Evolutionary conservation across 1,284 basidiomycete genomes (phyloP), one percentile per base, ranked within the genome.

Genomic region (Neonothopanus nambi): DNA sequence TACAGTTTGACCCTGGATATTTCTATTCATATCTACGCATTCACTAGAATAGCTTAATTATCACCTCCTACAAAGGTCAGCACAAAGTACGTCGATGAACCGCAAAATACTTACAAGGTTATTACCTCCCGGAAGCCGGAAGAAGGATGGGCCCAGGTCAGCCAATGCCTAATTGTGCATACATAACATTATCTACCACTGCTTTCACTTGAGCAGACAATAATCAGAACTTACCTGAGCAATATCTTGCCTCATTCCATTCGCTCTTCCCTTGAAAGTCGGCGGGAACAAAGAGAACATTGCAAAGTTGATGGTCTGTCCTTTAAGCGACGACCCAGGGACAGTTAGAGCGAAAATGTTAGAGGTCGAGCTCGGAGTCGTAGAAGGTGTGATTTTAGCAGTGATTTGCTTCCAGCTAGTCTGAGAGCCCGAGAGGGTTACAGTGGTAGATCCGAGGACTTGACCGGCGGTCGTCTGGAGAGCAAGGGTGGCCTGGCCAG

Each of bases 221-320:
- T 20, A 28, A 36, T 24, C 9, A 38, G 35, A 15, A 44, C 67
- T 26, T 52, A 81, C 81, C 61, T 82, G 71, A 2, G 87, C 85
- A 43, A 90, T 70, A 63, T 90, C 87, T 5, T 77, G 65, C 33
- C 86, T 72, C 74, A 89, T 76, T 0, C 86, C 86, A 63, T 89
- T 89, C 35, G 71, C 57, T 54, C 83, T 73, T 52, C 73, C 69
- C 54, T 85, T 87, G 67, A 82, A 89, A 1, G 87, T 89, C 1
- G 87, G 87, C 3, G 87, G 87, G 68, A 89, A 88, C 48, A 89
- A 70, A 3, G 81, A 84, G 51, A 88, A 75, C 76, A 89, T 70
- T 0, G 82, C 79, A 58, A 89, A 87, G 59, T 82, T 67, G 48
- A 89, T 73, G 0, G 74, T 79, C 24, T 80, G 70, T 11, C 79